A percentile compares a stretch with the other conserved stretches of the same genome.
Conservation (phyloP, 192 early-diverging fungal genomes). For the Phycomyces blakesleeanus region DNA sequence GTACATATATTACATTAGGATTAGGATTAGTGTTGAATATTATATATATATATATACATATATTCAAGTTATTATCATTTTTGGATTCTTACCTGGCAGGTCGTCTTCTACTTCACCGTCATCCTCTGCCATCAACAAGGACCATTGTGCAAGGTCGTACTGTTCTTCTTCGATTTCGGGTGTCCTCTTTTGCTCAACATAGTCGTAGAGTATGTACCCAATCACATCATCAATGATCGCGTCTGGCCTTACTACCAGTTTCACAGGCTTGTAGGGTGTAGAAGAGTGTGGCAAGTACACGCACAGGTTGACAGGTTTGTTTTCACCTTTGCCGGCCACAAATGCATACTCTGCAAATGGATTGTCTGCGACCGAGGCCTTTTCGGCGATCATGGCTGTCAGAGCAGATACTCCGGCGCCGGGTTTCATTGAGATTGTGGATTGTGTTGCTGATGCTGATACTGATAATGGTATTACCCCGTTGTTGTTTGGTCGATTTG, state of each 20-base stretch:
- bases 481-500: not conserved
- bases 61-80: not conserved
- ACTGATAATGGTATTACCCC: too few relatives aligned
- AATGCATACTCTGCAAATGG: conserved; percentile 67
- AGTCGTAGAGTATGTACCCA: conserved; percentile 87
- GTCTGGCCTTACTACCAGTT: conserved; percentile 68
- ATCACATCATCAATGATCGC: conserved; percentile 92
- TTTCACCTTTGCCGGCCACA: conserved; percentile 60
- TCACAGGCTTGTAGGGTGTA: conserved; percentile 46
- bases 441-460: too few relatives aligned
- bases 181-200: conserved; percentile 64
- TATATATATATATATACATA: not conserved
- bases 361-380: conserved; percentile 56
- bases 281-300: conserved; percentile 59
- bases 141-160: conserved; percentile 77
- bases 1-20: too few relatives aligned
- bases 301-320: conserved; percentile 53
- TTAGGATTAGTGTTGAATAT: too few relatives aligned
- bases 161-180: conserved; percentile 61
- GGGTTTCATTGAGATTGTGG: not conserved
- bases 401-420: conserved; percentile 47
- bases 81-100: conserved; percentile 67
- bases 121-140: conserved; percentile 88
- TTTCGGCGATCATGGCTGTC: conserved; percentile 57
- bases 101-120: conserved; percentile 97